Conservation (phyloP, 1,284 basidiomycete genomes). For the Cryptococcus sp. region DNA sequence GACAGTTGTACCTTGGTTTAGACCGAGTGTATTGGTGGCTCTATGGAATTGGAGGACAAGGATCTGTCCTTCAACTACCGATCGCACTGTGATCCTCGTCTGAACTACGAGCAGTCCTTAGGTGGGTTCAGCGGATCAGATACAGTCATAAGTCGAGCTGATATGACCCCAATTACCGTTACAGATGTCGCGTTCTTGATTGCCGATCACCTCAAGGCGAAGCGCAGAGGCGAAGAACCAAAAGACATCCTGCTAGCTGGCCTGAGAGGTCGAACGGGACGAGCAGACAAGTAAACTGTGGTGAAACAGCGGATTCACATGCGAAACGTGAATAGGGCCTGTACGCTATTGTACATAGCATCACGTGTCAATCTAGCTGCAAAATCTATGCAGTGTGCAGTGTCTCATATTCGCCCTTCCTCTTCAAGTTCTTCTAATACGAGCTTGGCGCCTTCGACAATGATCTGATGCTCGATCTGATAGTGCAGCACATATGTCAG, state of each 20-base stretch:
- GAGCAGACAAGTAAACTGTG: background rate
- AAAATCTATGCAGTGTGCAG: slow-evolving; percentile 1
- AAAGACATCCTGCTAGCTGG: slow-evolving; percentile 39
- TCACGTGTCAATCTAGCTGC: background rate
- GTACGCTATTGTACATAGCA: background rate
- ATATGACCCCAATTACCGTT: slow-evolving; percentile 1
- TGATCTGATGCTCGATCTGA: slow-evolving; percentile 80
- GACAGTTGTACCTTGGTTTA: slow-evolving; percentile 8
- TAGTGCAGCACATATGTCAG: background rate
- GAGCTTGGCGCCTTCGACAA: slow-evolving; percentile 77
- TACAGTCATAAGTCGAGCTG: background rate
- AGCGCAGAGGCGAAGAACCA: slow-evolving; percentile 45
- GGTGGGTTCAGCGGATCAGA: slow-evolving; percentile 29
- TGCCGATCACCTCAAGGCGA: slow-evolving; percentile 51
- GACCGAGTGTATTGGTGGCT: slow-evolving; percentile 62
- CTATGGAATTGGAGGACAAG: slow-evolving; percentile 60
- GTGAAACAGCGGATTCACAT: no score
- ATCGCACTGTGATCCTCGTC: slow-evolving; percentile 55
- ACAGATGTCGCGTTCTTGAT: slow-evolving; percentile 57
- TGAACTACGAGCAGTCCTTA: slow-evolving; percentile 61
- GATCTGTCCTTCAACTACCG: slow-evolving; percentile 59
- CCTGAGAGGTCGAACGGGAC: slow-evolving; percentile 23
- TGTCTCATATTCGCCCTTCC: slow-evolving; percentile 14
- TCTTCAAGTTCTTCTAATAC: slow-evolving; percentile 60
- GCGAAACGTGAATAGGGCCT: background rate